Conservation (phyloP, 306 rosid species). For the Morella rubra region DNA sequence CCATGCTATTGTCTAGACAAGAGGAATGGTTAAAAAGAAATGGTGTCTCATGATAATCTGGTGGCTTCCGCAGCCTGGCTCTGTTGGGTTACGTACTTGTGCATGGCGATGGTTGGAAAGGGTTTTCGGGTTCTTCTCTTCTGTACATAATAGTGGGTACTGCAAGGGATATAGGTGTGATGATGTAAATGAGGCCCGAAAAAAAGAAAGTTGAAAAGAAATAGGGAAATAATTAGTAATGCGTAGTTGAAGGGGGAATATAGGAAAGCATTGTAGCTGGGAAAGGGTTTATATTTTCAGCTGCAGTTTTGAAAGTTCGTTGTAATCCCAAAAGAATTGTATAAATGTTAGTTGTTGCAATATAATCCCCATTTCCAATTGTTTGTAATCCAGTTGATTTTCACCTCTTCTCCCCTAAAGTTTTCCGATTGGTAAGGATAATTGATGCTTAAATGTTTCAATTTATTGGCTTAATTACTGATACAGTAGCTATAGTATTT, state of each 20-base stretch:
- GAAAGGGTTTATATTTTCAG: slow-evolving; percentile 35
- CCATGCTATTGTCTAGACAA: slow-evolving; percentile 13
- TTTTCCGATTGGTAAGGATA: no score
- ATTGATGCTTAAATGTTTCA: no score
- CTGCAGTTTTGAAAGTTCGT: slow-evolving; percentile 39
- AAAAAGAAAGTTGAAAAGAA: slow-evolving; percentile 43
- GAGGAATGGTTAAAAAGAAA: slow-evolving; percentile 16
- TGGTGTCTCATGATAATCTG: slow-evolving; percentile 12
- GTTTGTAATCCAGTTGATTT: not conserved
- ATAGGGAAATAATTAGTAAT: slow-evolving; percentile 52
- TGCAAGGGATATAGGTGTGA: slow-evolving; percentile 45
- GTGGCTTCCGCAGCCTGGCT: not conserved
- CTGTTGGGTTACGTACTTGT: slow-evolving; percentile 27
- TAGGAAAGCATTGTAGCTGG: slow-evolving; percentile 35
- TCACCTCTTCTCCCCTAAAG: no score
- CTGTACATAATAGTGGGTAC: slow-evolving; percentile 56
- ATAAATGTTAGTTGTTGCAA: slow-evolving; percentile 34
- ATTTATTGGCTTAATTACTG: no score
- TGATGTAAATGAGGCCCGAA: slow-evolving; percentile 49
- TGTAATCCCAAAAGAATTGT: slow-evolving; percentile 37
- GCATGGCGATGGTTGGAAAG: slow-evolving; percentile 34
- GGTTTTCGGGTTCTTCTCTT: slow-evolving; percentile 44
- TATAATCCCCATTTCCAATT: slow-evolving; percentile 19
- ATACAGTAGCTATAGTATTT: no score
- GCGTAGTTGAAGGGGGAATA: slow-evolving; percentile 35